These are phyloP conservation scores for Sporothrix globosa DNA, from an alignment of 2,329 filamentous ascomycete species.

Conservation along the genomic window DNA sequence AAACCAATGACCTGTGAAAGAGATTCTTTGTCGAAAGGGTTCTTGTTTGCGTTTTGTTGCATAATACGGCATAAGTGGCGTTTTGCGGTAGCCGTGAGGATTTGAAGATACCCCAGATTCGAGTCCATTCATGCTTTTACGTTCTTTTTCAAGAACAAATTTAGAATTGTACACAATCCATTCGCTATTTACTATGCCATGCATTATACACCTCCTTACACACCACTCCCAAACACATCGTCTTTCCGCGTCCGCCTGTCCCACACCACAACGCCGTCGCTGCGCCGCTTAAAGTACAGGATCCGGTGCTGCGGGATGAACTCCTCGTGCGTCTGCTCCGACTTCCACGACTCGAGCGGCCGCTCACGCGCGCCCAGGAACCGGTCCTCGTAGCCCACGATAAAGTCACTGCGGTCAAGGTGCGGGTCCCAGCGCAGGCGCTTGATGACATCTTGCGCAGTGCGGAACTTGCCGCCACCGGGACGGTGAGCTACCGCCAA, in stretches of 20 bases:
- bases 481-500: slow-evolving; percentile 30
- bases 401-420: slow-evolving; percentile 55
- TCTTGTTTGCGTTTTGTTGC: not conserved
- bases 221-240: slow-evolving; percentile 59
- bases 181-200: not conserved
- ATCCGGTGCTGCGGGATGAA: slow-evolving; percentile 69
- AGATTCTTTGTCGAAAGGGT: too few species aligned
- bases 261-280: slow-evolving; percentile 59
- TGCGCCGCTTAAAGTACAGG: slow-evolving; percentile 61
- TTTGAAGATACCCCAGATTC: not conserved
- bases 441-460: slow-evolving; percentile 61
- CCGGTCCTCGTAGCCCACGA: slow-evolving; percentile 65
- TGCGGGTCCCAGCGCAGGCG: slow-evolving; percentile 63
- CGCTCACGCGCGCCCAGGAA: slow-evolving; percentile 60
- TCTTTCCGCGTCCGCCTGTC: slow-evolving; percentile 58
- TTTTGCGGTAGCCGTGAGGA: not conserved
- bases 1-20: not conserved
- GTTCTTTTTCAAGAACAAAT: not conserved
- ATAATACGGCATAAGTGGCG: not conserved
- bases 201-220: not conserved
- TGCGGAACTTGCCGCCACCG: slow-evolving; percentile 54
- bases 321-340: slow-evolving; percentile 65
- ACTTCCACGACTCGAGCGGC: slow-evolving; percentile 60
- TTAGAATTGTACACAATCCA: not conserved
- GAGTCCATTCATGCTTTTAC: not conserved